Base-by-base conservation (phyloP, 2,329 filamentous ascomycete species). In the Diaporthe helianthi region DNA sequence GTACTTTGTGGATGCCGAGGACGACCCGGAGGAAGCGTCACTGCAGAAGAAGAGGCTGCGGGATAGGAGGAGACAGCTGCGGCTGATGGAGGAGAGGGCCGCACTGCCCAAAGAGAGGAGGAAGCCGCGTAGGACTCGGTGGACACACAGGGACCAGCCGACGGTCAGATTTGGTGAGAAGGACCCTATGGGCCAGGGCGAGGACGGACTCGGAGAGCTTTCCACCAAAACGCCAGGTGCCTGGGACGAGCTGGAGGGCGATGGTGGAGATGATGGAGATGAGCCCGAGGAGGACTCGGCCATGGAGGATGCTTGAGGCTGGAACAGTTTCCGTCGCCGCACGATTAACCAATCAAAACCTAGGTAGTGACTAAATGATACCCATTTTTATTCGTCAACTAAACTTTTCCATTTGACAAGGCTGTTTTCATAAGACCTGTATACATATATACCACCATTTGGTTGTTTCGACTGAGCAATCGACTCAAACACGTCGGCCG, bases 11-110 rank as follows among this genome's bases (percentile, higher is more conserved):
- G 82, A 81, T 38, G 75, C 77, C 31, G 81, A 81, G 51, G 82
- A 84, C 71, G 80, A 79, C 58, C 74, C 78, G 55, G 80, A 81
- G 41, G 79, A 82, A 12, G 80, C 82, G 61, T 81, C 79, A 24
- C 72, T 75, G 36, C 73, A 75, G 51, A 73, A 74, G 55, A 77
- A 76, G 70, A 68, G 75, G 38, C 72, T 73, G 41, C 72, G 73
- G 10, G 76, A 76, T 47, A 70, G 75, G 47, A 72, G 68, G 24
- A 69, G 76, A 51, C 73, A 73, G 44, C 54, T 72, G 44, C 70
- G 71, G 36, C 73, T 72, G 67, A 36, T 17, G 33, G 58, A 71
- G 38, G 70, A 73, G 68, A 71, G 68, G 61, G 67, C 55, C 17
- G 67, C 70, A 12, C 15, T 22, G 55, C 70, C 67, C 12, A 67